Conservation (phyloP, 352 stramenopile species). For the Globisporangium cederbergense region DNA sequence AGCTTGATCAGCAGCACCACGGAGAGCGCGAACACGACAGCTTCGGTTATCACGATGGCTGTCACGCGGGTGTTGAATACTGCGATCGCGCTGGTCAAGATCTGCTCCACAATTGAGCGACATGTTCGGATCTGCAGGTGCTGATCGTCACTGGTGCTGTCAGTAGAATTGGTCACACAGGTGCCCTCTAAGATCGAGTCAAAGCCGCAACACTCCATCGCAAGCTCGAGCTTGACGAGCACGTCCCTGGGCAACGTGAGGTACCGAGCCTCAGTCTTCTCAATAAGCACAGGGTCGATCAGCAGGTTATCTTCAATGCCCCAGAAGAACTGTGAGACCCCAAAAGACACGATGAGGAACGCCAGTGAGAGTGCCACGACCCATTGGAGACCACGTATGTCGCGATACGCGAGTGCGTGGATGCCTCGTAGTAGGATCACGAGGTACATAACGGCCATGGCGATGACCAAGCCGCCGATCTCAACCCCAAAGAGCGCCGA, state of each 20-base stretch:
- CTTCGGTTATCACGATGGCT: conserved; percentile 21
- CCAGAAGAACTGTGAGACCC: conserved; percentile 24
- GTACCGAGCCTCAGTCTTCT: conserved; percentile 34
- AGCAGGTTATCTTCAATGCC: conserved; percentile 32
- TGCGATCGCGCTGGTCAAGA: conserved; percentile 4
- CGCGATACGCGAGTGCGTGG: conserved; percentile 24
- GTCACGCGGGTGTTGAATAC: conserved; percentile 18
- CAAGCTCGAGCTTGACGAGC: conserved; percentile 35
- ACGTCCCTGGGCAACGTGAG: conserved; percentile 18
- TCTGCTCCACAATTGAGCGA: conserved; percentile 13
- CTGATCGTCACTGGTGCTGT: neutral
- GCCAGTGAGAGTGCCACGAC: conserved; percentile 27
- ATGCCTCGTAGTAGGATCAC: conserved; percentile 28
- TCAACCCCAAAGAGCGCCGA: conserved; percentile 41
- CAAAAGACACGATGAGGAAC: conserved; percentile 32
- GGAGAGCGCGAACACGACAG: conserved; percentile 21
- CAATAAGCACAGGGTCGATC: conserved; percentile 29
- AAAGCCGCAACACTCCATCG: conserved; percentile 50
- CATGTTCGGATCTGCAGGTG: conserved; percentile 26
- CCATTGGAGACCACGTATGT: conserved; percentile 31
- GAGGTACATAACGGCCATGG: conserved; percentile 18
- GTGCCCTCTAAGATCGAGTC: conserved; percentile 26
- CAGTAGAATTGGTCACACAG: conserved; percentile 14
- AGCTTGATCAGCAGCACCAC: conserved; percentile 20
- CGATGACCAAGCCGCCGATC: conserved; percentile 25